These are phyloP conservation scores for Ormosia emarginata DNA, from an alignment of 306 rosid species.

Conservation along the genomic window DNA sequence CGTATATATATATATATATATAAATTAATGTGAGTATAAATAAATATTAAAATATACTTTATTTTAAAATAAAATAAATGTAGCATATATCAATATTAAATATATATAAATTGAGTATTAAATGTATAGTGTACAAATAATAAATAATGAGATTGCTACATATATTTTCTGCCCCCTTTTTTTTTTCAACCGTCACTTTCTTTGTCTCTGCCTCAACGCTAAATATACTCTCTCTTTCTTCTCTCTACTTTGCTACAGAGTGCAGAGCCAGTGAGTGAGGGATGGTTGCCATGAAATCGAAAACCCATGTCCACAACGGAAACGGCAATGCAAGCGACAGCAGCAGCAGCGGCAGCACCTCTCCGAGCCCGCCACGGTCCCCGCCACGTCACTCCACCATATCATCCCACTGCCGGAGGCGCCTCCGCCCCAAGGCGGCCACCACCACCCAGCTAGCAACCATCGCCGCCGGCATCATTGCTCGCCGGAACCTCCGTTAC, in stretches of 20 bases:
- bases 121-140: too few species aligned
- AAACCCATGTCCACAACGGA: conserved; percentile 40
- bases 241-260: neutral
- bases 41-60: too few species aligned
- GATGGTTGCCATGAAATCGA: conserved; percentile 49
- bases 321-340: conserved; percentile 46
- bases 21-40: too few species aligned
- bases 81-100: too few species aligned
- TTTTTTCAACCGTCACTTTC: too few species aligned
- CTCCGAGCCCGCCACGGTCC: conserved; percentile 86
- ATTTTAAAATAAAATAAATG: too few species aligned
- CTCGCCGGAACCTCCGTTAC: conserved; percentile 70
- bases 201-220: neutral
- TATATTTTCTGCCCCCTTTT: neutral
- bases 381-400: conserved; percentile 55
- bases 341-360: conserved; percentile 47
- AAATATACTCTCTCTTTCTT: neutral
- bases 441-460: conserved; percentile 13
- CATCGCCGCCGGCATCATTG: conserved; percentile 42
- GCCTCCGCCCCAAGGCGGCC: conserved; percentile 45
- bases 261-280: neutral
- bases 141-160: too few species aligned
- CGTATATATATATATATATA: too few species aligned
- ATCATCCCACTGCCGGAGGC: conserved; percentile 46
- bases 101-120: too few species aligned